A percentile compares a stretch with the other conserved stretches of the same genome.
phyloP scores from a whole-genome alignment of 345 rosid species.

The Syzygium oleosum region DNA sequence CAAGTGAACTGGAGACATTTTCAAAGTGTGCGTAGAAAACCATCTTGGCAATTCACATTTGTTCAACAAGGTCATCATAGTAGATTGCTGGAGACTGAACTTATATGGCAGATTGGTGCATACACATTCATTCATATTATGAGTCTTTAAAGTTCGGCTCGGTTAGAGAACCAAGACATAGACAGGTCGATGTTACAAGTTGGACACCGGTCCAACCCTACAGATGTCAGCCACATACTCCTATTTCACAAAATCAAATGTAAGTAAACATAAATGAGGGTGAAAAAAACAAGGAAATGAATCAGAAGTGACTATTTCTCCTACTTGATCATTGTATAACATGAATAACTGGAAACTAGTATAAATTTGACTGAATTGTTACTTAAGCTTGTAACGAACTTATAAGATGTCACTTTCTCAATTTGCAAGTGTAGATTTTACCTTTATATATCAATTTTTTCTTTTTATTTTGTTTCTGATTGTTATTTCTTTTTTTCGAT shows the following conservation, averaged over 20 bases:
- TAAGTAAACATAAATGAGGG: background rate
- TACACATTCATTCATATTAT: background rate
- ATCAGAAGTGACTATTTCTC: background rate
- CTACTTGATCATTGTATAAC: background rate
- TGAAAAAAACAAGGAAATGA: background rate
- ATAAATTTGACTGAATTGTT: background rate
- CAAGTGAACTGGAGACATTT: background rate
- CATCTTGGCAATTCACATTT: background rate
- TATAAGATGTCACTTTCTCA: background rate
- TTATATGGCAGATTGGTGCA: background rate
- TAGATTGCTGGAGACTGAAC: background rate
- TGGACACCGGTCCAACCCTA: background rate
- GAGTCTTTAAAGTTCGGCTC: background rate
- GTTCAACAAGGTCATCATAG: background rate
- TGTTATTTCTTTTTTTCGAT: background rate
- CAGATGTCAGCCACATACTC: background rate
- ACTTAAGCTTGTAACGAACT: background rate
- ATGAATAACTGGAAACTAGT: background rate
- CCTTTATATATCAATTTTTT: background rate
- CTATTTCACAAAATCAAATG: background rate
- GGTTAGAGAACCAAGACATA: background rate
- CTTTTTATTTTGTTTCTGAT: background rate
- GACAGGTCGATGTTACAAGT: background rate
- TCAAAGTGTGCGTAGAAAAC: background rate
- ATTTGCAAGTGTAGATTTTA: background rate